A percentile compares a stretch with the other conserved stretches of the same genome.
These are phyloP conservation scores for Fusarium concolor DNA, from an alignment of 2,329 filamentous ascomycete species.

Conservation along the genomic window DNA sequence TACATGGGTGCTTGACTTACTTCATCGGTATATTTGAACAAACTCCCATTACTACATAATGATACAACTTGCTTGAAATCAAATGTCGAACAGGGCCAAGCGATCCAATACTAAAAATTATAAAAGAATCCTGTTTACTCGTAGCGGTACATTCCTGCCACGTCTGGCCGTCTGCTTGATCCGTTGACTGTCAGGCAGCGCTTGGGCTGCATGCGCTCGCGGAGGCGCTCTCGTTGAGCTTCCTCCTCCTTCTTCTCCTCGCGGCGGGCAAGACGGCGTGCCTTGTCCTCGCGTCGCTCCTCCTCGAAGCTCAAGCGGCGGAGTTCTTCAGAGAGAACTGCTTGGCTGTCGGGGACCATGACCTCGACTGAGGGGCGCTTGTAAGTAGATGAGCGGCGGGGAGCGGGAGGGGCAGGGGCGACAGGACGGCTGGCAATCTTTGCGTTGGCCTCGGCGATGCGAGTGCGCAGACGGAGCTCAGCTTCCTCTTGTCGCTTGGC, in stretches of 20 bases:
- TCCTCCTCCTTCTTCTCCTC: conserved; percentile 53
- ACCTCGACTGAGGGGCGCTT: conserved; percentile 42
- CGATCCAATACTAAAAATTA: conserved; percentile 37
- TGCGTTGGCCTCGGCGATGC: conserved; percentile 57
- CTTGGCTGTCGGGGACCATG: conserved; percentile 41
- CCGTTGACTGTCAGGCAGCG: conserved; percentile 54
- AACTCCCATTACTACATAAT: too few species aligned
- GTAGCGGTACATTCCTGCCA: conserved; percentile 55
- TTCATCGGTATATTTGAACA: too few species aligned
- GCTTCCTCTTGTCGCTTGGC: conserved; percentile 46
- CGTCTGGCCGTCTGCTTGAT: conserved; percentile 51
- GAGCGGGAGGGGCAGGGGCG: conserved; percentile 46
- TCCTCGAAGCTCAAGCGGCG: conserved; percentile 50
- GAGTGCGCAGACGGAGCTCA: conserved; percentile 46
- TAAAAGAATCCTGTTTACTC: conserved; percentile 49
- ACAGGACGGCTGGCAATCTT: conserved; percentile 55
- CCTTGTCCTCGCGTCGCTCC: conserved; percentile 50
- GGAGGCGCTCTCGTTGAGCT: conserved; percentile 54
- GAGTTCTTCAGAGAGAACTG: conserved; percentile 52
- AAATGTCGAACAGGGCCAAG: conserved; percentile 24
- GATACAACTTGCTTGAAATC: too few species aligned
- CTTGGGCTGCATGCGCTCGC: conserved; percentile 55
- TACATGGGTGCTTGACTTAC: too few species aligned
- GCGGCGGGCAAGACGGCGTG: conserved; percentile 41
- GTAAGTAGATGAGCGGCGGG: conserved; percentile 42